phyloP scores from a whole-genome alignment of 148 eudicot species.

The Nyssa sinensis region DNA sequence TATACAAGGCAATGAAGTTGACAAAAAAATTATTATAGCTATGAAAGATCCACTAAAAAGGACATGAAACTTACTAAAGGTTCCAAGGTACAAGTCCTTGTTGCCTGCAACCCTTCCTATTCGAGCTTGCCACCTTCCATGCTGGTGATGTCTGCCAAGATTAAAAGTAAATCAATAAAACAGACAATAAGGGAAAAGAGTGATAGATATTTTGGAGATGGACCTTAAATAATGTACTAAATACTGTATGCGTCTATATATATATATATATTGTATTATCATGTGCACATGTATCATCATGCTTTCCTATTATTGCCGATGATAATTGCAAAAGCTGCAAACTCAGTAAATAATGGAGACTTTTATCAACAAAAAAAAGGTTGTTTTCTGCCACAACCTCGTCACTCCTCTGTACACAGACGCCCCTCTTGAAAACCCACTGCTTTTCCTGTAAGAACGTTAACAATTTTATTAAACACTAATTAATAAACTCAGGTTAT shows the following conservation, averaged over 20 bases:
- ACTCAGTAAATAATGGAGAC: constrained; percentile 5
- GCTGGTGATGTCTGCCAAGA: constrained; percentile 75
- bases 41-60: neutral
- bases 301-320: constrained; percentile 15
- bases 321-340: constrained; percentile 33
- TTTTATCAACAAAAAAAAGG: constrained; percentile 5
- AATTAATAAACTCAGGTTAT: neutral
- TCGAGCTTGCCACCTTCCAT: constrained; percentile 94
- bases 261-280: neutral
- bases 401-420: constrained; percentile 92
- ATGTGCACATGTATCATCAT: constrained; percentile 20
- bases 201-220: neutral
- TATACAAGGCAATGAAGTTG: no score
- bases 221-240: neutral
- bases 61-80: constrained; percentile 55
- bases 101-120: constrained; percentile 94
- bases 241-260: neutral
- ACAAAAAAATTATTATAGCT: no score
- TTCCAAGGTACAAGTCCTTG: constrained; percentile 95
- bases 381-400: constrained; percentile 42
- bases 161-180: neutral
- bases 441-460: constrained; percentile 58
- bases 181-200: neutral
- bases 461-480: neutral
- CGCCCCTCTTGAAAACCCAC: constrained; percentile 90